phyloP scores from a whole-genome alignment of 179 eudicot species.

The Amaranthus tricolor region DNA sequence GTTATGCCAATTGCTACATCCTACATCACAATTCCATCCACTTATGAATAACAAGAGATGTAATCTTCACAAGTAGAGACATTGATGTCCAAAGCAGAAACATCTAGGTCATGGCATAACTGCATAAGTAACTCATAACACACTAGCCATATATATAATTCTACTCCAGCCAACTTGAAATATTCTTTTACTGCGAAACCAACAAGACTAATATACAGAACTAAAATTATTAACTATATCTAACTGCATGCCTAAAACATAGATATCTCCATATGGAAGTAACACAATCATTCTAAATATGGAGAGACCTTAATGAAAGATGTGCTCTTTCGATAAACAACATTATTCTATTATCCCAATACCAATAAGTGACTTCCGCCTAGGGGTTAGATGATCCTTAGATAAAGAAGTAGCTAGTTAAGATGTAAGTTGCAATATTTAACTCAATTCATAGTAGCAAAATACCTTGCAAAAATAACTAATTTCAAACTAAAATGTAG shows the following conservation, averaged over 20 bases:
- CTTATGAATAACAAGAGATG: not conserved
- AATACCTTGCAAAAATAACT: no score
- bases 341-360: no score
- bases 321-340: conserved; percentile 2
- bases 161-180: not conserved
- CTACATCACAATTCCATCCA: no score
- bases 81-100: not conserved
- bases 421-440: no score
- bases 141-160: not conserved
- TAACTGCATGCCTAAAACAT: not conserved
- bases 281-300: not conserved
- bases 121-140: not conserved
- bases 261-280: not conserved
- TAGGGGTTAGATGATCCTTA: no score
- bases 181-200: not conserved
- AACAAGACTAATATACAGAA: not conserved
- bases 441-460: no score
- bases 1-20: not conserved
- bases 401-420: no score
- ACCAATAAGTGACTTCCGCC: no score
- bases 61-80: not conserved
- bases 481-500: no score
- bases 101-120: not conserved
- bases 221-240: not conserved
- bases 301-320: not conserved